Evolutionary conservation across 2,329 filamentous ascomycete genomes (phyloP), one percentile per base, ranked within the genome.

Genomic region (Trichophyton rubrum): DNA sequence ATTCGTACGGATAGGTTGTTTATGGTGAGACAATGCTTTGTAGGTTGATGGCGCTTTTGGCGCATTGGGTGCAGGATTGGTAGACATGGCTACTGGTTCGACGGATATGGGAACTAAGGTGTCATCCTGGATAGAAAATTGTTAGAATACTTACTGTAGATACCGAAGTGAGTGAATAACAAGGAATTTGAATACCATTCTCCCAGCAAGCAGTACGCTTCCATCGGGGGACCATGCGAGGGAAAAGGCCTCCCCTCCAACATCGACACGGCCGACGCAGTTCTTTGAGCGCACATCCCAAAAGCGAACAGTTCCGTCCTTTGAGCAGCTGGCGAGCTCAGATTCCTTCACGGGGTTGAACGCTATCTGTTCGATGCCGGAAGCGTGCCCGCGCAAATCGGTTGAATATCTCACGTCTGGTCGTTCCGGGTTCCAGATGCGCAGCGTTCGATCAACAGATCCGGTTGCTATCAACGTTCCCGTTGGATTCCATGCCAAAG

Each of bases 401-500:
- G 75, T 79, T 33, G 77, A 78, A 64, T 78, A 76, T 66, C 73
- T 73, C 27, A 73, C 71, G 62, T 72, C 69, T 17, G 77, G 73
- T 59, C 77, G 74, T 61, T 79, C 77, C 0, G 77, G 77, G 64
- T 99, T 95, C 92, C 93, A 99, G 65, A 99, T 85, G n/a, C 90
- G 86, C 51, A 99, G 79, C 0, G 85, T 86, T 59, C 92, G 91
- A 74, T 97, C 88, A 7, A 92, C 89, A 2, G 89, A 88, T 1
- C 90, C 90, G 0, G 91, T 95, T 0, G 92, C 92, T 63, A 97
- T 85, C 62, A 93, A 79, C 7, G 84, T 87, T 38, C 92, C 90
- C 0, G 89, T 79, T 0, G 91, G 89, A 65, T 92, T 96, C 92
- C 92, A 97, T 43, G 88, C 86, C 65, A 97, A 85, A 1, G 87